phyloP scores from a whole-genome alignment of 2,329 filamentous ascomycete species.

The Scedosporium boydii region DNA sequence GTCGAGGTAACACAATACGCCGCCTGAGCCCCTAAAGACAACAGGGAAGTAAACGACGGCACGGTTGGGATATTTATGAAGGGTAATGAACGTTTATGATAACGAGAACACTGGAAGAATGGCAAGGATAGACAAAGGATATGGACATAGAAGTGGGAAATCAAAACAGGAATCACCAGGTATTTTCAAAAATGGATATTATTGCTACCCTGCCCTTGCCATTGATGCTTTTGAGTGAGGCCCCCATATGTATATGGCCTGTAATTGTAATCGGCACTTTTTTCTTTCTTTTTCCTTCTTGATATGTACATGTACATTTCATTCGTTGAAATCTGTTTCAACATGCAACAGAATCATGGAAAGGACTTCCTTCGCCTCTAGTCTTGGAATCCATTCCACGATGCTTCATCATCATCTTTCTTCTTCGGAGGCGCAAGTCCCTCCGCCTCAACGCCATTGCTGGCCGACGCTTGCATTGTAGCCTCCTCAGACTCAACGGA shows the following conservation, averaged over 20 bases:
- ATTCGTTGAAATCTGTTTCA: not conserved
- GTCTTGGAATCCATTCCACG: constrained; percentile 32
- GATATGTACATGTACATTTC: not conserved
- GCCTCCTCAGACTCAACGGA: constrained; percentile 1
- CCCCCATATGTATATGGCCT: not conserved
- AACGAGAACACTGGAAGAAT: not conserved
- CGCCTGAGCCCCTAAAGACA: not conserved
- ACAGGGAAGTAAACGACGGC: not conserved
- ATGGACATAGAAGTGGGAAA: no score
- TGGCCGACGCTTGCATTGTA: constrained; percentile 13
- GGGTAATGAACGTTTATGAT: not conserved
- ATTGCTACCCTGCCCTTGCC: no score
- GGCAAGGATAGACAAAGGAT: no score
- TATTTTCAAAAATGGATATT: no score
- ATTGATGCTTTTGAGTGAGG: no score
- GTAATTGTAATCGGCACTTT: not conserved
- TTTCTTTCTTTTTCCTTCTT: not conserved
- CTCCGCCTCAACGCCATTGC: not conserved
- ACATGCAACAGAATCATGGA: not conserved
- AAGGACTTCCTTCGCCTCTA: constrained; percentile 10
- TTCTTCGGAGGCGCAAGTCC: not conserved
- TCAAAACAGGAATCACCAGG: no score
- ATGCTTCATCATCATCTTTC: constrained; percentile 26
- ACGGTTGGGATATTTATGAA: not conserved
- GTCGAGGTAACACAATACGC: not conserved